phyloP scores from a whole-genome alignment of 306 rosid species.

The Prinsepia uniflora region DNA sequence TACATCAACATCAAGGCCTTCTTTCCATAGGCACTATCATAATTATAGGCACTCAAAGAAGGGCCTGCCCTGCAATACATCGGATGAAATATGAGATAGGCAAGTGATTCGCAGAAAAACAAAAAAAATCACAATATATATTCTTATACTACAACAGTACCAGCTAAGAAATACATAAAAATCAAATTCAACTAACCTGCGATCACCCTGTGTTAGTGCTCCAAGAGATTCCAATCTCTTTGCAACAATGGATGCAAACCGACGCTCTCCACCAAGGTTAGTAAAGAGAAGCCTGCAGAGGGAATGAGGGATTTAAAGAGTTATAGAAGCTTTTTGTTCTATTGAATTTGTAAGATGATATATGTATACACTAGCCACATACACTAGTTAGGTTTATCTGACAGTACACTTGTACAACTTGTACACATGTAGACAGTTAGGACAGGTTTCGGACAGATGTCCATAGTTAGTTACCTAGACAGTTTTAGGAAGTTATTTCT shows the following conservation, averaged over 20 bases:
- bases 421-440: too few species aligned
- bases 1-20: slow-evolving; percentile 81
- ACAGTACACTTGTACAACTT: too few species aligned
- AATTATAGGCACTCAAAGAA: slow-evolving; percentile 84
- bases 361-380: too few species aligned
- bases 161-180: slow-evolving; percentile 12
- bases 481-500: too few species aligned
- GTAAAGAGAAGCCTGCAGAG: slow-evolving; percentile 82
- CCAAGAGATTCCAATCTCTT: slow-evolving; percentile 97
- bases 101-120: slow-evolving; percentile 16
- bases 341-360: too few species aligned
- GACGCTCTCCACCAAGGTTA: slow-evolving; percentile 93
- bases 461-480: too few species aligned
- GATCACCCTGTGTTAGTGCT: slow-evolving; percentile 97
- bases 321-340: too few species aligned
- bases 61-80: slow-evolving; percentile 83
- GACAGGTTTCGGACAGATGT: too few species aligned
- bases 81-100: slow-evolving; percentile 28
- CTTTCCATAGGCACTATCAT: slow-evolving; percentile 93
- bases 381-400: too few species aligned
- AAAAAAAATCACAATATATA: slow-evolving; percentile 26
- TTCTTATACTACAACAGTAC: slow-evolving; percentile 7
- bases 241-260: slow-evolving; percentile 98
- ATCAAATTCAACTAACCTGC: slow-evolving; percentile 62
- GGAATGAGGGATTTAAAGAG: slow-evolving; percentile 14